These are phyloP conservation scores for Lophium mytilinum DNA, from an alignment of 495 filamentous ascomycete species.

Conservation along the genomic window DNA sequence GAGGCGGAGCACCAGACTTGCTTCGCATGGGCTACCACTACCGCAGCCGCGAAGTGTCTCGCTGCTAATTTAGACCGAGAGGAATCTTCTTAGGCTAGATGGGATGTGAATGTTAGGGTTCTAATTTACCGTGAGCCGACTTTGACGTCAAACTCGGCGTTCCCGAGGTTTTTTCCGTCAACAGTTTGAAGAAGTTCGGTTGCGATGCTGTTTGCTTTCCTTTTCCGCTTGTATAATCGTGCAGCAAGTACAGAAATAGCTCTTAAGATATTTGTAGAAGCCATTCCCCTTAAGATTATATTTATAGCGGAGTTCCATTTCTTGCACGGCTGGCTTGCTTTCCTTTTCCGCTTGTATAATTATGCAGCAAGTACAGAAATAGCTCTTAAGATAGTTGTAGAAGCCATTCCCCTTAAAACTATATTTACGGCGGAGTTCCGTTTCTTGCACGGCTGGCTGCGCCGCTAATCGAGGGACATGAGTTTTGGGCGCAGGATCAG, in stretches of 20 bases:
- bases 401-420: constrained; percentile 37
- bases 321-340: constrained; percentile 36
- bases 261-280: constrained; percentile 31
- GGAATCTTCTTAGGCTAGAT: too few relatives aligned
- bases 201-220: too few relatives aligned
- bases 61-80: too few relatives aligned
- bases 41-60: too few relatives aligned
- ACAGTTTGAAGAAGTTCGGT: too few relatives aligned
- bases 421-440: constrained; percentile 37
- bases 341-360: constrained; percentile 24
- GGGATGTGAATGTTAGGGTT: too few relatives aligned
- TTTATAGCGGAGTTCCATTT: constrained; percentile 36
- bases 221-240: constrained; percentile 23
- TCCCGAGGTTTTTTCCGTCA: too few relatives aligned
- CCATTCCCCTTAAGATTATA: constrained; percentile 39
- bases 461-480: constrained; percentile 55
- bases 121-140: too few relatives aligned
- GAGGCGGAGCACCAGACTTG: too few relatives aligned
- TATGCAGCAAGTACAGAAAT: constrained; percentile 40
- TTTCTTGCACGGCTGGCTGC: constrained; percentile 43
- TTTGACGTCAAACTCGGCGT: not conserved
- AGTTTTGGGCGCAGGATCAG: constrained; percentile 55
- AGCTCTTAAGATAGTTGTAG: constrained; percentile 31
- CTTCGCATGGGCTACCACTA: too few relatives aligned
- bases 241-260: constrained; percentile 41